These are phyloP conservation scores for Pachysandra terminalis DNA, from an alignment of 164 flowering plant species.

Conservation along the genomic window DNA sequence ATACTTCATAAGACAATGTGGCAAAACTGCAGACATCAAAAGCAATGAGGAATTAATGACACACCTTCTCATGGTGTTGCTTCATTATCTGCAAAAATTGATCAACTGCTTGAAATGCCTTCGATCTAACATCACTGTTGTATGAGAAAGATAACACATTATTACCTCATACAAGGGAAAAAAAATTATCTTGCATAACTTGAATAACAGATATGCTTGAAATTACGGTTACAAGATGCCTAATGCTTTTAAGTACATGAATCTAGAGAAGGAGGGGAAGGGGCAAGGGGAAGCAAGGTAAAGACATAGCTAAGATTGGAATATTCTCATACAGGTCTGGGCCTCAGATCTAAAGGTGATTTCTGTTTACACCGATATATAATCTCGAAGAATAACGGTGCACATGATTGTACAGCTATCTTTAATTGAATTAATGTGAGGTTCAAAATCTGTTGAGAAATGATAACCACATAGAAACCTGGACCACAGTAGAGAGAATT, in stretches of 20 bases:
- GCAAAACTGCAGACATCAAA: not conserved
- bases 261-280: not conserved
- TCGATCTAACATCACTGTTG: conserved; percentile 85
- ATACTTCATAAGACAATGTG: not conserved
- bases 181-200: not conserved
- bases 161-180: not conserved
- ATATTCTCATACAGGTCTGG: too few relatives aligned
- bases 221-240: not conserved
- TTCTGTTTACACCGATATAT: not conserved
- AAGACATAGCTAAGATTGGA: too few relatives aligned
- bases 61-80: conserved; percentile 79
- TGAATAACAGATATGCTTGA: not conserved
- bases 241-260: too few relatives aligned
- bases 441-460: not conserved
- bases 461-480: not conserved
- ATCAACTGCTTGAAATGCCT: conserved; percentile 97
- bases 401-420: not conserved
- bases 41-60: conserved; percentile 9
- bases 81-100: conserved; percentile 85
- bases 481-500: not conserved
- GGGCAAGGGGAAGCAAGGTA: not conserved
- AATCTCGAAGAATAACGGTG: not conserved
- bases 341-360: not conserved
- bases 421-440: not conserved
- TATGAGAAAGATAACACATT: not conserved